Conservation (phyloP, 805 yeast genomes). For the Nakazawaea peltata region DNA sequence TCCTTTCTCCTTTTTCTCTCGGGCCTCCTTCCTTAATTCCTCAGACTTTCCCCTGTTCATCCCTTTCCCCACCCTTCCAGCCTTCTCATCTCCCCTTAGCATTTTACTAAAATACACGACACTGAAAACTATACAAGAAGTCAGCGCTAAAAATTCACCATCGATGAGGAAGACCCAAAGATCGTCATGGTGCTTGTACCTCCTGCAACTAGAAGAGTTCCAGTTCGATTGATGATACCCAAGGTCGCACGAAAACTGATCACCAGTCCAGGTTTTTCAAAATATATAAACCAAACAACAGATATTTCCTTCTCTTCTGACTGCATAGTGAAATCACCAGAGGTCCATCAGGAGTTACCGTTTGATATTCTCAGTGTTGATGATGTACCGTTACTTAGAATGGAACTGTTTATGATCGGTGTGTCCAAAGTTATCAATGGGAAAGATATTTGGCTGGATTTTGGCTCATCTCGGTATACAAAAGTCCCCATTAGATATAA, state of each 20-base stretch:
- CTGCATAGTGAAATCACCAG: not conserved
- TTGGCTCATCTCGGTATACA: no score
- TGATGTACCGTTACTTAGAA: slow-evolving; percentile 1
- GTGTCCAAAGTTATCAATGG: slow-evolving; percentile 2
- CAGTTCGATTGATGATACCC: slow-evolving; percentile 2
- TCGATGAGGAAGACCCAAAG: no score
- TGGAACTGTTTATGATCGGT: slow-evolving; percentile 1
- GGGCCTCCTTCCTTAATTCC: no score
- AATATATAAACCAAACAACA: not conserved
- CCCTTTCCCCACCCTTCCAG: no score
- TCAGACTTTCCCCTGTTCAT: no score
- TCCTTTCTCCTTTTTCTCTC: no score
- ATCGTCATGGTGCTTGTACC: no score
- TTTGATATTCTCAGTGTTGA: slow-evolving; percentile 1
- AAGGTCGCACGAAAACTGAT: not conserved
- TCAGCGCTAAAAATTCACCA: no score
- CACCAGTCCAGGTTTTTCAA: not conserved
- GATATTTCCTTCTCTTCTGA: not conserved
- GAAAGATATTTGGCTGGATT: slow-evolving; percentile 1
- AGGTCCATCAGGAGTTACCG: slow-evolving; percentile 1
- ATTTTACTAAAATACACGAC: no score
- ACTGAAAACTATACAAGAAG: no score
- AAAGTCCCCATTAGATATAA: not conserved
- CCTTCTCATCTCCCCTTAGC: no score
- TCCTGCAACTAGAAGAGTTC: not conserved